phyloP scores from a whole-genome alignment of 2,329 filamentous ascomycete species.

The Orbilia ellipsospora region DNA sequence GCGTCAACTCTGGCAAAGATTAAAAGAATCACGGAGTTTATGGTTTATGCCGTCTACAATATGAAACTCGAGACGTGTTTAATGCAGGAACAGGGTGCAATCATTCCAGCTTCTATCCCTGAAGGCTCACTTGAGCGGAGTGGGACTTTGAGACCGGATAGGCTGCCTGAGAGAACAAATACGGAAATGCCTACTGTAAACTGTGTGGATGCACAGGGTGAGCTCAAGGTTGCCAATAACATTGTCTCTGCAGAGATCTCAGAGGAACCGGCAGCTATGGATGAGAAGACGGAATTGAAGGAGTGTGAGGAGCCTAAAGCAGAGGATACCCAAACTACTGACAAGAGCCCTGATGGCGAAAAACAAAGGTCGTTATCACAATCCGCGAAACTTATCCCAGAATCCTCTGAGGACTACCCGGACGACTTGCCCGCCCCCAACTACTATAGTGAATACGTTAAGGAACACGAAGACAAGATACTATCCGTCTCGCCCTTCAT shows the following conservation, averaged over 20 bases:
- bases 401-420: conserved; percentile 69
- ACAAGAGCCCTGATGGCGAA: conserved; percentile 16
- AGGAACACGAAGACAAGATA: conserved; percentile 91
- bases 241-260: conserved; percentile 40
- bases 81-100: conserved; percentile 90
- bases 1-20: conserved; percentile 77
- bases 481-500: conserved; percentile 96
- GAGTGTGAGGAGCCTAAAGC: conserved; percentile 29
- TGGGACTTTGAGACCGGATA: conserved; percentile 44
- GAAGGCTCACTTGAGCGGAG: conserved; percentile 51
- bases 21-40: conserved; percentile 96
- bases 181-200: conserved; percentile 37
- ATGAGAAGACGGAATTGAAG: conserved; percentile 36
- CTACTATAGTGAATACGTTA: conserved; percentile 94
- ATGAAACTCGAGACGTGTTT: conserved; percentile 94
- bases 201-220: conserved; percentile 5
- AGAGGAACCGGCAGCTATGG: conserved; percentile 39
- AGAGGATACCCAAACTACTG: conserved; percentile 24
- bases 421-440: conserved; percentile 87
- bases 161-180: conserved; percentile 44
- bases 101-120: conserved; percentile 70
- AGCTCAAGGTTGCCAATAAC: conserved; percentile 48
- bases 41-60: conserved; percentile 99
- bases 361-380: conserved; percentile 19
- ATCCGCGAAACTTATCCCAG: conserved; percentile 53